Conservation (phyloP, 1,139 yeast species). For the Yamadazyma sp. region DNA sequence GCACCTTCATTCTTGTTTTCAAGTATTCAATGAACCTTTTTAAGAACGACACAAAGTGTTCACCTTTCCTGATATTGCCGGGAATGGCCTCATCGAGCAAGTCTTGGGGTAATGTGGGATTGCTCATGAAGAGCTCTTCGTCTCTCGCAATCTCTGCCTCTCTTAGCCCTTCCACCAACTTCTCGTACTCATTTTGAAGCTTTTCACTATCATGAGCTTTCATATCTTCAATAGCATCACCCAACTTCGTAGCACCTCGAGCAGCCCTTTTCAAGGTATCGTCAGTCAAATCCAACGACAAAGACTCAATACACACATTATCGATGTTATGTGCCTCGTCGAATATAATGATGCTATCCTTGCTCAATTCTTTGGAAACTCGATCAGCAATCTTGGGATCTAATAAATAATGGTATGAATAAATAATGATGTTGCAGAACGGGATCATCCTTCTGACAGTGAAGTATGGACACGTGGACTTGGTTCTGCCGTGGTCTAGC, state of each 20-base stretch:
- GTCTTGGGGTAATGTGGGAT: constrained; percentile 85
- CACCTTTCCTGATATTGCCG: constrained; percentile 92
- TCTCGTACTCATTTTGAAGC: constrained; percentile 86
- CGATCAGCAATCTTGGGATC: constrained; percentile 98
- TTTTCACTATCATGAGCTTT: constrained; percentile 79
- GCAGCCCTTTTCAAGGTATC: constrained; percentile 47
- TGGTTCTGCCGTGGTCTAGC: constrained; percentile 70
- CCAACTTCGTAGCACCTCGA: constrained; percentile 75
- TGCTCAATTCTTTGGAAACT: constrained; percentile 87
- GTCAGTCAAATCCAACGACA: constrained; percentile 72
- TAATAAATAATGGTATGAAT: constrained; percentile 90
- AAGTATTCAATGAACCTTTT: constrained; percentile 91
- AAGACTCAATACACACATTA: constrained; percentile 95
- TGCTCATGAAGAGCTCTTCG: constrained; percentile 82
- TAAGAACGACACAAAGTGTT: constrained; percentile 90
- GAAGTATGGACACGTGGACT: constrained; percentile 91
- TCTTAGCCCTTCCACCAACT: constrained; percentile 83
- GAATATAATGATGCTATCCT: constrained; percentile 90
- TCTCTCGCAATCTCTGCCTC: constrained; percentile 72
- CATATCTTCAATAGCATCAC: constrained; percentile 76
- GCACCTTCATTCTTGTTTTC: constrained; percentile 94
- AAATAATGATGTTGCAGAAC: constrained; percentile 88
- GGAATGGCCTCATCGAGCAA: constrained; percentile 91
- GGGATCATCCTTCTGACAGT: constrained; percentile 98
- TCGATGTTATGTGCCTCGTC: constrained; percentile 99